A percentile compares a stretch with the other conserved stretches of the same genome.
Evolutionary conservation across 2,329 filamentous ascomycete species (phyloP).

Genomic region (Gremmenia infestans): DNA sequence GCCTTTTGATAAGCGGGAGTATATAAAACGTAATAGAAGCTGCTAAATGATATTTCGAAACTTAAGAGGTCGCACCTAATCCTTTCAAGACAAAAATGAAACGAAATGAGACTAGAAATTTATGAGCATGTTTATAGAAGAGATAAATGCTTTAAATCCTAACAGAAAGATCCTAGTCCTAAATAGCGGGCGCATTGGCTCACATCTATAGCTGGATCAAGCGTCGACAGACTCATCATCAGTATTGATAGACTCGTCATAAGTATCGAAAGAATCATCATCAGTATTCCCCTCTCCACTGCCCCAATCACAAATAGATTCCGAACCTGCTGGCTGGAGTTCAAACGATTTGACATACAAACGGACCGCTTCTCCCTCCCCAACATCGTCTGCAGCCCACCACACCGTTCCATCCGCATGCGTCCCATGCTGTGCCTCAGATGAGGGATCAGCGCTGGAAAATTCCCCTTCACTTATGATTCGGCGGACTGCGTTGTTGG

Average conservation of each 20-base stretch:
- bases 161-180: not conserved
- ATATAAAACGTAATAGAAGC: not conserved
- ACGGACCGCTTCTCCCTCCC: not conserved
- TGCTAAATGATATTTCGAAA: not conserved
- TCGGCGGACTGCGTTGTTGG: not conserved
- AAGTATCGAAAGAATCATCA: conserved; percentile 35
- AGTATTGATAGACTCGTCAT: conserved; percentile 36
- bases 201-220: conserved; percentile 13
- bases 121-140: too few relatives aligned
- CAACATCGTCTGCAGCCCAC: not conserved
- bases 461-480: not conserved
- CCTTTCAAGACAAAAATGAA: not conserved
- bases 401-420: not conserved
- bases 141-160: not conserved
- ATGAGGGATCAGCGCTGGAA: not conserved
- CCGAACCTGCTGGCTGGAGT: not conserved
- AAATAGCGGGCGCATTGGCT: not conserved
- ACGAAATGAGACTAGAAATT: too few relatives aligned
- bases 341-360: not conserved
- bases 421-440: not conserved
- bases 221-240: conserved; percentile 37
- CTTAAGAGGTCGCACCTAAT: not conserved
- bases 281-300: conserved; percentile 38
- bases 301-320: not conserved
- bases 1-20: not conserved